Evolutionary conservation across 2,329 filamentous ascomycete genomes (phyloP).

Genomic region (Emmonsiellopsis sp.): DNA sequence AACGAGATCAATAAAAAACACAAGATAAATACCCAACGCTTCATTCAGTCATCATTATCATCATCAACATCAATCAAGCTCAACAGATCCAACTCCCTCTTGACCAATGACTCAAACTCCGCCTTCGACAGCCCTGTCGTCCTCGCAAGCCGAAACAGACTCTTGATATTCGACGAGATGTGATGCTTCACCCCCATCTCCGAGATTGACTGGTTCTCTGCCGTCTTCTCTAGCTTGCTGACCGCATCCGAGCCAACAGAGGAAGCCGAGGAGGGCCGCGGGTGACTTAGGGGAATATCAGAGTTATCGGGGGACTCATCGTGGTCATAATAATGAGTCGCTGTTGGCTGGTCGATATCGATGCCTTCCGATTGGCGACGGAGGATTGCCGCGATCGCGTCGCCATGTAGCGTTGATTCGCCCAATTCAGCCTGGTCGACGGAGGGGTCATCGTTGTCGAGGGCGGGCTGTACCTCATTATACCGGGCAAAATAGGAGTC

Average conservation of each 20-base stretch:
- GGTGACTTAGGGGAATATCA: conserved; percentile 26
- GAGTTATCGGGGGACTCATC: not conserved
- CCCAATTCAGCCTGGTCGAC: conserved; percentile 40
- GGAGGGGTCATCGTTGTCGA: conserved; percentile 54
- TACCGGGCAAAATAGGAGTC: conserved; percentile 56
- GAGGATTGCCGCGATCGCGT: conserved; percentile 35
- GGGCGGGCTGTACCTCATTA: conserved; percentile 52
- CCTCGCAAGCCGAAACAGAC: conserved; percentile 51
- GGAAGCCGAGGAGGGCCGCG: conserved; percentile 33
- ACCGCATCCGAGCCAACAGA: conserved; percentile 39
- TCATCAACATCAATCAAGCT: conserved; percentile 44
- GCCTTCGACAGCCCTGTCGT: conserved; percentile 48
- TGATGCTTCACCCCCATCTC: conserved; percentile 55
- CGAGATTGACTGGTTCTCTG: conserved; percentile 42
- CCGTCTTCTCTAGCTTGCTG: conserved; percentile 45
- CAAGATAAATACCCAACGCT: not conserved
- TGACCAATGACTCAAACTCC: conserved; percentile 52
- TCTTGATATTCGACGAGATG: conserved; percentile 55
- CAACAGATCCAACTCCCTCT: conserved; percentile 49
- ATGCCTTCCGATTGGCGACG: conserved; percentile 27
- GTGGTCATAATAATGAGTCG: not conserved
- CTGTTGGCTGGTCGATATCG: not conserved
- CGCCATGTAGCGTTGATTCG: conserved; percentile 46
- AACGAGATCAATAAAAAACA: not conserved
- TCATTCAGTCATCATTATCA: not conserved